phyloP scores from a whole-genome alignment of 2,329 filamentous ascomycete species.

The Colletotrichum plurivorum region DNA sequence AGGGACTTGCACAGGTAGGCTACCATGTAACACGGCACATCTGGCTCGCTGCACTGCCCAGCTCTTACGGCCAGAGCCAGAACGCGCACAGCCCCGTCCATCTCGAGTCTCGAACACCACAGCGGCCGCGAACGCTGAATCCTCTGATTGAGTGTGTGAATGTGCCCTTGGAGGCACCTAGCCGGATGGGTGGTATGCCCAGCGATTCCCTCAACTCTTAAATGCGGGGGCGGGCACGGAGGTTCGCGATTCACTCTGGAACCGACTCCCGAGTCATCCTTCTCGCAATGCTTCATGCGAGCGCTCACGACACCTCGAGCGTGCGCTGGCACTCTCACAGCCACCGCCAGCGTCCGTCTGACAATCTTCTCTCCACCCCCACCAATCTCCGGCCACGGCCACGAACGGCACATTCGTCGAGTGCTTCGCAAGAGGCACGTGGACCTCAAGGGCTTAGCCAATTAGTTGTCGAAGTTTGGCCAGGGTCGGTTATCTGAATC shows the following conservation, averaged over 20 bases:
- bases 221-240: constrained; percentile 29
- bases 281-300: constrained; percentile 23
- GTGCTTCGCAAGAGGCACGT: constrained; percentile 21
- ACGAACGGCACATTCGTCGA: background rate
- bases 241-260: constrained; percentile 25
- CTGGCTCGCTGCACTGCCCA: background rate
- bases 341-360: constrained; percentile 27
- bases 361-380: constrained; percentile 15
- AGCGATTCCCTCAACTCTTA: constrained; percentile 29
- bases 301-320: constrained; percentile 13
- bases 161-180: constrained; percentile 2
- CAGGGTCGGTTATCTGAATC: background rate
- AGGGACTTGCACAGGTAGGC: too few relatives aligned
- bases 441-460: constrained; percentile 10
- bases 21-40: background rate
- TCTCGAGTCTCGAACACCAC: background rate
- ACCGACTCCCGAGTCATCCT: constrained; percentile 34
- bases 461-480: background rate
- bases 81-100: constrained; percentile 5
- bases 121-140: background rate
- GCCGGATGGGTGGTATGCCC: background rate
- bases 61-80: background rate
- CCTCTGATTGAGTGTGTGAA: constrained; percentile 9
- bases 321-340: constrained; percentile 37
- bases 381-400: constrained; percentile 14